These are phyloP conservation scores for Xerocomus spinulosus DNA, from an alignment of 768 basidiomycete genomes.

Conservation along the genomic window DNA sequence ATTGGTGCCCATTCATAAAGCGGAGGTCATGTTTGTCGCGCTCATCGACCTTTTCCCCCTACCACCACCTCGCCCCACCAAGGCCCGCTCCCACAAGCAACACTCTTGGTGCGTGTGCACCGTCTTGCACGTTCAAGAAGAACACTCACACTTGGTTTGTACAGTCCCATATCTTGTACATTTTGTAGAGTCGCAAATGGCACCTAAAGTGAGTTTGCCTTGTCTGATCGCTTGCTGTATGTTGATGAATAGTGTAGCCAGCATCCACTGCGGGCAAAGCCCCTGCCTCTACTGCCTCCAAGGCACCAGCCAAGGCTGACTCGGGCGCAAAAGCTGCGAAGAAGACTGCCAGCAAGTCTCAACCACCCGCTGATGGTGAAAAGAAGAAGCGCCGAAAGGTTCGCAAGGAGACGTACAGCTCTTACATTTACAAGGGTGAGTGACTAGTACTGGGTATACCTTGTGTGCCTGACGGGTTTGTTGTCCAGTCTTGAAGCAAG, in stretches of 20 bases:
- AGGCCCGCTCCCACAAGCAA: constrained; percentile 17
- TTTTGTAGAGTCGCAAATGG: constrained; percentile 32
- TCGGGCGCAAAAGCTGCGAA: constrained; percentile 50
- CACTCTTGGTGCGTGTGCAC: constrained; percentile 21
- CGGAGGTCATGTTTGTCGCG: constrained; percentile 26
- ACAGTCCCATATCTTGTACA: constrained; percentile 31
- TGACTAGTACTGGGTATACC: neutral
- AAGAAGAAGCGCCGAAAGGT: constrained; percentile 81
- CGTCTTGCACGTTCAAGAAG: constrained; percentile 1
- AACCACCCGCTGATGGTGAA: constrained; percentile 51
- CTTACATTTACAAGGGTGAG: constrained; percentile 80
- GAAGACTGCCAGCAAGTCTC: constrained; percentile 57
- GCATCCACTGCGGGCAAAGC: constrained; percentile 38
- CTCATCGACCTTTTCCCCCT: constrained; percentile 23
- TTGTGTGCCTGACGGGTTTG: neutral
- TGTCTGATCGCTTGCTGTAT: constrained; percentile 7
- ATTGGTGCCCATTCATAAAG: constrained; percentile 33
- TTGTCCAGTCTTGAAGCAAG: constrained; percentile 75
- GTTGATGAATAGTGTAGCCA: constrained; percentile 31
- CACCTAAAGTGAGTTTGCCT: constrained; percentile 32
- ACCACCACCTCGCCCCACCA: constrained; percentile 24
- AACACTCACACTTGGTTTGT: constrained; percentile 11
- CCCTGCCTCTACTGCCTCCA: constrained; percentile 51
- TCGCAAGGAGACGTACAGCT: constrained; percentile 79
- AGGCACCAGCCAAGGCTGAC: constrained; percentile 48